Percentiles rank a stretch among this genome's conserved stretches.
Evolutionary conservation across 495 filamentous ascomycete genomes (phyloP).

Genomic region (Tricharina praecox): DNA sequence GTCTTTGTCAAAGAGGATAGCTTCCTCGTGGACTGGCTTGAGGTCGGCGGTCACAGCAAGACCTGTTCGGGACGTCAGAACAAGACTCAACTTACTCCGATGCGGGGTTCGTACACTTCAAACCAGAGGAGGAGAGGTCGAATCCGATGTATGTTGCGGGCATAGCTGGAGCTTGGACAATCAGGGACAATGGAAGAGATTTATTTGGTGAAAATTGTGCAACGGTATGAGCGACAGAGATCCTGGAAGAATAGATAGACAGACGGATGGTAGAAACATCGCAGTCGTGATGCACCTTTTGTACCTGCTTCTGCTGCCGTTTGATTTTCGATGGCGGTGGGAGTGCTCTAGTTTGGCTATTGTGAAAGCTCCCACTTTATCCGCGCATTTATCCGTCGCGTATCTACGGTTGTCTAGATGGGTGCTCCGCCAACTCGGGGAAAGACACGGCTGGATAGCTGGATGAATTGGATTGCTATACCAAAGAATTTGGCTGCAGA

Average conservation of each 20-base stretch:
- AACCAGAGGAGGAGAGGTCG: constrained; percentile 89
- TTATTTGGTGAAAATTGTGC: too few relatives aligned
- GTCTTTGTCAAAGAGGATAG: constrained; percentile 56
- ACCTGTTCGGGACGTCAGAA: constrained; percentile 28
- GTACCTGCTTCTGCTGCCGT: background rate
- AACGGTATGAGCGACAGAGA: too few relatives aligned
- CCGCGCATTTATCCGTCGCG: too few relatives aligned
- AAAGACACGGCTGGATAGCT: too few relatives aligned
- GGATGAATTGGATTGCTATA: too few relatives aligned
- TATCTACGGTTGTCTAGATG: too few relatives aligned
- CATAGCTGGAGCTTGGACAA: background rate
- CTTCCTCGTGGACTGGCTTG: constrained; percentile 55
- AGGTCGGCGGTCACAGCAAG: constrained; percentile 68
- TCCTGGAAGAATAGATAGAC: background rate
- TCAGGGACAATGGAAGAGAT: too few relatives aligned
- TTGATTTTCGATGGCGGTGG: background rate
- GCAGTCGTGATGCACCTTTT: background rate
- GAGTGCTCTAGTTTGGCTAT: too few relatives aligned
- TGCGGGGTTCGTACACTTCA: constrained; percentile 49
- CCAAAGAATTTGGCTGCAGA: too few relatives aligned
- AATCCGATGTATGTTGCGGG: constrained; percentile 55
- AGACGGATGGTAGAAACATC: background rate
- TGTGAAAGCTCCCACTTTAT: too few relatives aligned
- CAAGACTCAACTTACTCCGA: constrained; percentile 1
- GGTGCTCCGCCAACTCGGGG: too few relatives aligned